Evolutionary conservation across 225 moss, liverwort and hornwort species (phyloP).

Genomic region (Physcomitrellopsis africana): DNA sequence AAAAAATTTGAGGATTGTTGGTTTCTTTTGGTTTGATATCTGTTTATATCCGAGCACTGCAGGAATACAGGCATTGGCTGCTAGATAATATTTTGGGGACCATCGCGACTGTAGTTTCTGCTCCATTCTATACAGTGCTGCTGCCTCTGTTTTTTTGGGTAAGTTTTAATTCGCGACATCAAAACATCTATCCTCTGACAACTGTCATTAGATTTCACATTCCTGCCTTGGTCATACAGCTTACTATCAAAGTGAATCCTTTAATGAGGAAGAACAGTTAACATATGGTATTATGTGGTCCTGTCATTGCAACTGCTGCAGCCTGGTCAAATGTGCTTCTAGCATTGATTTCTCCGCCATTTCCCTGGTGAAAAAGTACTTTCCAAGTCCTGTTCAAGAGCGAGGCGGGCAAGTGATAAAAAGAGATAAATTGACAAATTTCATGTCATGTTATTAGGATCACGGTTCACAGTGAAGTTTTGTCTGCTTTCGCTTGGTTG

Average conservation of each 20-base stretch:
- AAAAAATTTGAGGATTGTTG: background rate
- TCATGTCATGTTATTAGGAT: background rate
- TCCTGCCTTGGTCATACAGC: background rate
- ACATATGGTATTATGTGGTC: too few relatives aligned
- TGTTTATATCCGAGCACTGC: background rate
- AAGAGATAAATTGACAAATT: too few relatives aligned
- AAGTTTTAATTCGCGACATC: background rate
- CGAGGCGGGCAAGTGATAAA: too few relatives aligned
- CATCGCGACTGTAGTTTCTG: conserved; percentile 59
- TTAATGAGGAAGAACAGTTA: background rate
- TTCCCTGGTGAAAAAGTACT: background rate
- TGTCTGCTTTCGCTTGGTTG: background rate
- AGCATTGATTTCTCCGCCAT: background rate
- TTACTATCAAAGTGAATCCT: background rate
- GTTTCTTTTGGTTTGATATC: background rate
- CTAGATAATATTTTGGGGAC: conserved; percentile 50
- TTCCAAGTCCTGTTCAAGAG: background rate
- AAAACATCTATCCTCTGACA: background rate
- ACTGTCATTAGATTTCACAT: background rate
- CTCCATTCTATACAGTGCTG: conserved; percentile 65
- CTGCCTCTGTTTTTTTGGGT: conserved; percentile 74
- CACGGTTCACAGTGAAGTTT: background rate
- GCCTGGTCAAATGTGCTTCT: background rate
- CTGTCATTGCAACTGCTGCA: background rate
- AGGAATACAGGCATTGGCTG: conserved; percentile 43